Evolutionary conservation across 2,329 filamentous ascomycete genomes (phyloP).

Genomic region (Colletotrichum tabaci): DNA sequence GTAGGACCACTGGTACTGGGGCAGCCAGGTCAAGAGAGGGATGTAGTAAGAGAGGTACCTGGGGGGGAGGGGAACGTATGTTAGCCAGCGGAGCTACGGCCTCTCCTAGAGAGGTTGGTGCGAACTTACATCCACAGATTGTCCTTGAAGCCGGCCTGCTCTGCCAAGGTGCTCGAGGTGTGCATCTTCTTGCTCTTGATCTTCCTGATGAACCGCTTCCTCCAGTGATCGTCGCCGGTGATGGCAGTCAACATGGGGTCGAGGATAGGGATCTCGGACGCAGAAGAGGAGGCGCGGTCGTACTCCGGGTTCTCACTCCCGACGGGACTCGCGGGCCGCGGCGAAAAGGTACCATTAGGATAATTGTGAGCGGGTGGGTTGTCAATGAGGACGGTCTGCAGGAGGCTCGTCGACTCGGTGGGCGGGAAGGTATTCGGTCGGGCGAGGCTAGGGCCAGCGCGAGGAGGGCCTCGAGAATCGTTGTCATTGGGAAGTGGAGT

Average conservation of each 20-base stretch:
- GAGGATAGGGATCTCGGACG: constrained; percentile 53
- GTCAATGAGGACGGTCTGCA: constrained; percentile 54
- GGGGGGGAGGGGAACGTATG: constrained; percentile 10
- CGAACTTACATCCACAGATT: constrained; percentile 76
- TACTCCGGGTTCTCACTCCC: constrained; percentile 52
- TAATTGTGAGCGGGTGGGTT: constrained; percentile 66
- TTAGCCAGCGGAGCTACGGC: constrained; percentile 2
- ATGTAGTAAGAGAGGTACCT: constrained; percentile 96
- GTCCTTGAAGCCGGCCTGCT: constrained; percentile 81
- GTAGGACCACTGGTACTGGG: constrained; percentile 86
- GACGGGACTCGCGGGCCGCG: constrained; percentile 69
- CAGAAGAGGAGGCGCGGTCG: constrained; percentile 53
- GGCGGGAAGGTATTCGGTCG: constrained; percentile 42
- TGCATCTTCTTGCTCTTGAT: constrained; percentile 78
- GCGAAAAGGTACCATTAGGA: constrained; percentile 84
- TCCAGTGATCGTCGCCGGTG: constrained; percentile 62
- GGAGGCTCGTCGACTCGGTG: constrained; percentile 68
- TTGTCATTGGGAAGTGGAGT: constrained; percentile 37
- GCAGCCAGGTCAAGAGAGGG: constrained; percentile 91
- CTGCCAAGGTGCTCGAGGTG: constrained; percentile 79
- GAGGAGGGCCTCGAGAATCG: constrained; percentile 44
- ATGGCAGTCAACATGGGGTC: constrained; percentile 57
- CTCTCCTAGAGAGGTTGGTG: no score
- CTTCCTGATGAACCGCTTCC: constrained; percentile 63
- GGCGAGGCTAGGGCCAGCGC: constrained; percentile 45